These are phyloP conservation scores for Barnettozyma pratensis DNA, from an alignment of 805 yeast species.

Conservation along the genomic window DNA sequence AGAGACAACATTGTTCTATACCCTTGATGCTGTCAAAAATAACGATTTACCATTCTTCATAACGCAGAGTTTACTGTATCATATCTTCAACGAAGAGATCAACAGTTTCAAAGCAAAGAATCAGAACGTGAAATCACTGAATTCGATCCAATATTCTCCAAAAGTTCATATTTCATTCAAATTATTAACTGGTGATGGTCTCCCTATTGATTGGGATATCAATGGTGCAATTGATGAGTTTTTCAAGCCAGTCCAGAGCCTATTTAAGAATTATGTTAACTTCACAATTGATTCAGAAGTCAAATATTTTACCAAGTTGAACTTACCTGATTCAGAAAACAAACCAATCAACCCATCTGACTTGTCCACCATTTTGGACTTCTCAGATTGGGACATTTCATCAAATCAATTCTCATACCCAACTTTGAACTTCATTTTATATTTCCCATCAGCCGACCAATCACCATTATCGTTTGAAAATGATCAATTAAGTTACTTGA, in stretches of 20 bases:
- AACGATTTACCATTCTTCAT: slow-evolving; percentile 62
- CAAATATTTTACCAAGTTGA: slow-evolving; percentile 48
- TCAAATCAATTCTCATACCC: slow-evolving; percentile 55
- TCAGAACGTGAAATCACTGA: slow-evolving; percentile 18
- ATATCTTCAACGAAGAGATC: slow-evolving; percentile 40
- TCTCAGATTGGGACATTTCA: slow-evolving; percentile 76
- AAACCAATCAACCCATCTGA: slow-evolving; percentile 40
- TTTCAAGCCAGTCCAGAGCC: slow-evolving; percentile 51
- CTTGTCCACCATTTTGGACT: slow-evolving; percentile 73
- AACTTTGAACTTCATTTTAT: slow-evolving; percentile 64
- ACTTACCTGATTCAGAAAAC: slow-evolving; percentile 23
- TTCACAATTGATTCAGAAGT: slow-evolving; percentile 77
- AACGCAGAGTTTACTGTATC: slow-evolving; percentile 45
- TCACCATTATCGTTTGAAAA: slow-evolving; percentile 44
- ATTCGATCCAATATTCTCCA: slow-evolving; percentile 42
- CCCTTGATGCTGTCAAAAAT: slow-evolving; percentile 39
- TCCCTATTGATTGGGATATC: slow-evolving; percentile 70
- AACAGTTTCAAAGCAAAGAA: slow-evolving; percentile 20
- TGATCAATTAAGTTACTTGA: slow-evolving; percentile 38
- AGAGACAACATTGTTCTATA: slow-evolving; percentile 36
- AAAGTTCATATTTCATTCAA: slow-evolving; percentile 73
- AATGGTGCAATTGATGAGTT: slow-evolving; percentile 42
- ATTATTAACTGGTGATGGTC: slow-evolving; percentile 64
- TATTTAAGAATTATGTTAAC: slow-evolving; percentile 53
- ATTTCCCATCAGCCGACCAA: slow-evolving; percentile 48